Evolutionary conservation across 768 basidiomycete genomes (phyloP).

Genomic region (Clavaria fumosa): DNA sequence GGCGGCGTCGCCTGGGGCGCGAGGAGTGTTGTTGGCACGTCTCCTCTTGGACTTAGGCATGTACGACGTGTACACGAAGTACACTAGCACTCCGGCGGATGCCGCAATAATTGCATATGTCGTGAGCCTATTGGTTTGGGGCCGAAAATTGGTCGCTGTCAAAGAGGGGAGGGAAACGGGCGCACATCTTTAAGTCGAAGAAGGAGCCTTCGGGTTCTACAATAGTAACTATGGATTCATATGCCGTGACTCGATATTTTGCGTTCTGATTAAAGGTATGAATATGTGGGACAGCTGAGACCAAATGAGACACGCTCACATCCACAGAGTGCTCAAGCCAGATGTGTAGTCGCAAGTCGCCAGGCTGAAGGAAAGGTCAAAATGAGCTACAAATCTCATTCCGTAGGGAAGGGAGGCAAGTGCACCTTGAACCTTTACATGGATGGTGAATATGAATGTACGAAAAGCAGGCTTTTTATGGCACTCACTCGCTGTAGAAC

Average conservation of each 20-base stretch:
- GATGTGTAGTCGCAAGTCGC: constrained; percentile 55
- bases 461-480: background rate
- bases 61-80: constrained; percentile 53
- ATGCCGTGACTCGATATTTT: constrained; percentile 48
- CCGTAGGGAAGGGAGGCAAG: too few relatives aligned
- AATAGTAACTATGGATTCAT: constrained; percentile 60
- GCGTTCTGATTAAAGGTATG: constrained; percentile 26
- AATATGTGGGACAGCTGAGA: constrained; percentile 1
- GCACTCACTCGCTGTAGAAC: constrained; percentile 71
- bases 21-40: too few relatives aligned
- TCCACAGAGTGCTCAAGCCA: constrained; percentile 62
- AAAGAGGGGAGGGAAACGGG: constrained; percentile 2
- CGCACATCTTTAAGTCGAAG: constrained; percentile 72
- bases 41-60: constrained; percentile 52
- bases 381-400: too few relatives aligned
- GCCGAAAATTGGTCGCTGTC: too few relatives aligned
- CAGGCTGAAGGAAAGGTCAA: constrained; percentile 32
- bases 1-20: constrained; percentile 21
- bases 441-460: constrained; percentile 9
- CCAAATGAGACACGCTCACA: constrained; percentile 27
- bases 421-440: constrained; percentile 47
- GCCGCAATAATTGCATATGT: constrained; percentile 58
- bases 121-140: too few relatives aligned
- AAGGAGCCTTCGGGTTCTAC: constrained; percentile 68
- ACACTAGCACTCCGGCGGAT: constrained; percentile 46